Percentiles rank a stretch among this genome's conserved stretches.
These are phyloP conservation scores for Stemphylium vesicarium DNA, from an alignment of 2,329 filamentous ascomycete genomes.

Conservation along the genomic window DNA sequence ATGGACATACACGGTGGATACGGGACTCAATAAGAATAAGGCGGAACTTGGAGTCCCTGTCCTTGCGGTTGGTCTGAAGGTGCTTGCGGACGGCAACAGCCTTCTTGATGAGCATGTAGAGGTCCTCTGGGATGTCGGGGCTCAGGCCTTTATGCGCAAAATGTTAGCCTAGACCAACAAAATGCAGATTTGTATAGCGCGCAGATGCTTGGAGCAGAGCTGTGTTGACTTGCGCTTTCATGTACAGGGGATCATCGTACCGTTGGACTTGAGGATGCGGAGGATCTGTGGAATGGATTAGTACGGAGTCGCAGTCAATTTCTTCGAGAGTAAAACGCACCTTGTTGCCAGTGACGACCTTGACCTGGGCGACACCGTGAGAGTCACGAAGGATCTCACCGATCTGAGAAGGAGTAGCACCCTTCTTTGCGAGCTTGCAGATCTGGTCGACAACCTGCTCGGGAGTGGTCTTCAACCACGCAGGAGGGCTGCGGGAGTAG, in stretches of 20 bases:
- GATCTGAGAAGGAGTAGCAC: conserved; percentile 97
- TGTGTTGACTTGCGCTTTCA: conserved; percentile 51
- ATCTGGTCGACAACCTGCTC: conserved; percentile 99
- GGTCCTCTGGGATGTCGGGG: conserved; percentile 98
- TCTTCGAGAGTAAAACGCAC: conserved; percentile 47
- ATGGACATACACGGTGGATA: conserved; percentile 77
- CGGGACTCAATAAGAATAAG: conserved; percentile 99
- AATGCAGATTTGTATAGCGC: conserved; percentile 69
- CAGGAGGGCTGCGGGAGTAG: conserved; percentile 90
- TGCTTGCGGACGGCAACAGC: conserved; percentile 93
- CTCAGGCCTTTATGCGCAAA: conserved; percentile 76
- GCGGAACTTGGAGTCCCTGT: conserved; percentile 99
- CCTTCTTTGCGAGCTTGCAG: conserved; percentile 98
- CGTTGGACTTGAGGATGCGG: conserved; percentile 10
- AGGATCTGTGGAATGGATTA: conserved; percentile 42
- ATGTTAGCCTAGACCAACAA: conserved; percentile 48
- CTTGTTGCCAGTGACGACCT: conserved; percentile 86
- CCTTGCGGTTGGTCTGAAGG: conserved; percentile 99
- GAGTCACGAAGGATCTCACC: conserved; percentile 98
- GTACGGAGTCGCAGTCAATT: conserved; percentile 68
- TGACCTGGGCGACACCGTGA: conserved; percentile 97
- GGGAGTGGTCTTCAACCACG: conserved; percentile 98
- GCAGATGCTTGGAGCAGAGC: conserved; percentile 53
- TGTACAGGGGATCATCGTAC: conserved; percentile 69
- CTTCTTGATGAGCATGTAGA: conserved; percentile 99